Evolutionary conservation across 306 rosid species (phyloP).

Genomic region (Fragaria ananassa): DNA sequence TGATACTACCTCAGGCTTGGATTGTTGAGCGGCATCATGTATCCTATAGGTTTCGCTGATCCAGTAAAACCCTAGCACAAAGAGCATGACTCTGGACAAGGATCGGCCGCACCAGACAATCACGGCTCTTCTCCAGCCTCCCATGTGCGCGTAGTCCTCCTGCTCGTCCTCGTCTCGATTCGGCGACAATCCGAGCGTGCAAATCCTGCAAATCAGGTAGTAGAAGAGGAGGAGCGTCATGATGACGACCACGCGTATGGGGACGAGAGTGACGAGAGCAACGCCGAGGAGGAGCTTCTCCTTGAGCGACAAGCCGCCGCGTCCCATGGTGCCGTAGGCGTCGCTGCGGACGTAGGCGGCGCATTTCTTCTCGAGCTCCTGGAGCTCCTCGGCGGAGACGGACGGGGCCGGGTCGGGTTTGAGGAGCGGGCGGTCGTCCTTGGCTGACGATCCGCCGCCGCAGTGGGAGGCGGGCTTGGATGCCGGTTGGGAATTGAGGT

Average conservation of each 20-base stretch:
- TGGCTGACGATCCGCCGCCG: slow-evolving; percentile 19
- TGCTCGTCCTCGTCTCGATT: slow-evolving; percentile 68
- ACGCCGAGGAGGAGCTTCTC: slow-evolving; percentile 71
- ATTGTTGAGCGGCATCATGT: not conserved
- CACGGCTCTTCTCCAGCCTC: slow-evolving; percentile 70
- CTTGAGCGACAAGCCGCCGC: slow-evolving; percentile 62
- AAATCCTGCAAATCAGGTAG: slow-evolving; percentile 71
- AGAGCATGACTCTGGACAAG: slow-evolving; percentile 73
- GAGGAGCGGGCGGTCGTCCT: slow-evolving; percentile 74
- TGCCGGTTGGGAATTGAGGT: slow-evolving; percentile 42
- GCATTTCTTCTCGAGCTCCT: slow-evolving; percentile 75
- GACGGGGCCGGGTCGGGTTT: slow-evolving; percentile 41
- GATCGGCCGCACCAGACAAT: slow-evolving; percentile 60
- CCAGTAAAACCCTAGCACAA: slow-evolving; percentile 90
- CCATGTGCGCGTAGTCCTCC: slow-evolving; percentile 82
- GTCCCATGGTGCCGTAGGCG: slow-evolving; percentile 85
- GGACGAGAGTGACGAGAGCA: slow-evolving; percentile 69
- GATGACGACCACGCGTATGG: slow-evolving; percentile 54
- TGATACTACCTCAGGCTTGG: slow-evolving; percentile 42
- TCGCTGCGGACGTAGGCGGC: slow-evolving; percentile 74
- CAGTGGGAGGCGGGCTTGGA: slow-evolving; percentile 21
- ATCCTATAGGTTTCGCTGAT: slow-evolving; percentile 41
- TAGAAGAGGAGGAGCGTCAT: slow-evolving; percentile 47
- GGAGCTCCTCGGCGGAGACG: slow-evolving; percentile 29
- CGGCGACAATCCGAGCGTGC: slow-evolving; percentile 58